Percentiles rank a stretch among this genome's conserved stretches.
These are phyloP conservation scores for Arabis hirsuta DNA, from an alignment of 345 rosid genomes.

Conservation along the genomic window DNA sequence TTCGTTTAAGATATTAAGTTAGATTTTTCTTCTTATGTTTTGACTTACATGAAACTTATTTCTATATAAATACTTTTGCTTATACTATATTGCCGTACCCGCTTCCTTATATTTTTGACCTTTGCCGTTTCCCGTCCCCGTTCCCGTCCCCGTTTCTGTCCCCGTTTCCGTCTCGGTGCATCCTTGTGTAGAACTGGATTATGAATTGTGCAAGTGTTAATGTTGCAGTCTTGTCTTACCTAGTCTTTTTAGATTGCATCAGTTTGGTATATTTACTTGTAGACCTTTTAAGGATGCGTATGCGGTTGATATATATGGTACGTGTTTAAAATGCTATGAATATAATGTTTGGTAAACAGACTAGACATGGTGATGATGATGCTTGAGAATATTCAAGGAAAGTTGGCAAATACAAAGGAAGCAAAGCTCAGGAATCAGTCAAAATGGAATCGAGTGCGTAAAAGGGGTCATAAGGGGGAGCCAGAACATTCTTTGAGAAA, in stretches of 20 bases:
- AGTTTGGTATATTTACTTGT: slow-evolving; percentile 22
- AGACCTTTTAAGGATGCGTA: slow-evolving; percentile 28
- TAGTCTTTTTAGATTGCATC: slow-evolving; percentile 24
- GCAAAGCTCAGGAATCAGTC: slow-evolving; percentile 44
- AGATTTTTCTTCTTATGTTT: too few species aligned
- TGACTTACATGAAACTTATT: too few species aligned
- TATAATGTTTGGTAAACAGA: slow-evolving; percentile 38
- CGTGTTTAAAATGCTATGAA: slow-evolving; percentile 28
- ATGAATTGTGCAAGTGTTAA: not conserved
- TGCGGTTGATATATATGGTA: slow-evolving; percentile 24
- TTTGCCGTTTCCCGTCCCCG: too few species aligned
- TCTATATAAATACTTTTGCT: too few species aligned
- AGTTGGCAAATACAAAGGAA: slow-evolving; percentile 51
- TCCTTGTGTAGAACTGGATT: not conserved
- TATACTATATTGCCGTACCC: too few species aligned
- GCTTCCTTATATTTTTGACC: too few species aligned
- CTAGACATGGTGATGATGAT: slow-evolving; percentile 48
- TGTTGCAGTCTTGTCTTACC: slow-evolving; percentile 23
- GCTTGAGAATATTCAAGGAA: slow-evolving; percentile 49
- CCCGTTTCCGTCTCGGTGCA: too few species aligned
- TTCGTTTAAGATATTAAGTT: too few species aligned
- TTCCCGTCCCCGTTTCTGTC: too few species aligned
- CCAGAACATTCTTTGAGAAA: slow-evolving; percentile 45
- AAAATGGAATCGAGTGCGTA: slow-evolving; percentile 50
- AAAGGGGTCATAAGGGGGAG: slow-evolving; percentile 52